A percentile compares a stretch with the other conserved stretches of the same genome.
Evolutionary conservation across 164 flowering plant genomes (phyloP).

Genomic region (Warburgia ugandensis): DNA sequence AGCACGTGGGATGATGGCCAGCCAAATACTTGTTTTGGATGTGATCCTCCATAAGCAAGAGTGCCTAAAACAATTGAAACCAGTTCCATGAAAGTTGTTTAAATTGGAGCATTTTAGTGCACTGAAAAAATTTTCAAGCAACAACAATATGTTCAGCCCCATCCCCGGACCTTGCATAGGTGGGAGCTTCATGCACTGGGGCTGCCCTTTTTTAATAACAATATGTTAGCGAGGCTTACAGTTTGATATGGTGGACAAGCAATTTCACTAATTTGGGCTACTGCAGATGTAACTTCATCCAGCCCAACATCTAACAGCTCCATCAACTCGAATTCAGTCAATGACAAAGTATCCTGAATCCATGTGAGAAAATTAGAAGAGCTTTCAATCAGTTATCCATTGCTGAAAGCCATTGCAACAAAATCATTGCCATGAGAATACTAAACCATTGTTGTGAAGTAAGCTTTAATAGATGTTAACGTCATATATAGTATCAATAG

Average conservation of each 20-base stretch:
- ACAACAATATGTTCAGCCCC: no score
- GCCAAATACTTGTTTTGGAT: conserved; percentile 28
- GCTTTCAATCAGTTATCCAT: background rate
- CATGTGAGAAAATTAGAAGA: background rate
- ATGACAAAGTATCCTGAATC: conserved; percentile 61
- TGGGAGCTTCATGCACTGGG: no score
- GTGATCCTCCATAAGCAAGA: conserved; percentile 51
- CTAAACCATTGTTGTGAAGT: no score
- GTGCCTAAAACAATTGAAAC: conserved; percentile 37
- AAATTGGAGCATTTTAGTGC: background rate
- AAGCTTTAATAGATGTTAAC: no score
- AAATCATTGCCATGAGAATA: no score
- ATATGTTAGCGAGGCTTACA: conserved; percentile 23
- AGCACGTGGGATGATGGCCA: conserved; percentile 57
- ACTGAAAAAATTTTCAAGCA: background rate
- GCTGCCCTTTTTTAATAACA: background rate
- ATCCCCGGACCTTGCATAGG: no score
- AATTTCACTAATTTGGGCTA: conserved; percentile 54
- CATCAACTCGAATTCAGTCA: conserved; percentile 79
- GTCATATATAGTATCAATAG: no score
- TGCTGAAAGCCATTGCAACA: no score
- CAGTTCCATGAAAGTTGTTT: background rate
- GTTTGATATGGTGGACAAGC: conserved; percentile 67
- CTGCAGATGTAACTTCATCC: conserved; percentile 47
- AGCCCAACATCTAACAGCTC: conserved; percentile 70